Base-by-base conservation (phyloP, 2,329 filamentous ascomycete genomes). In the Talaromyces albobiverticillius region DNA sequence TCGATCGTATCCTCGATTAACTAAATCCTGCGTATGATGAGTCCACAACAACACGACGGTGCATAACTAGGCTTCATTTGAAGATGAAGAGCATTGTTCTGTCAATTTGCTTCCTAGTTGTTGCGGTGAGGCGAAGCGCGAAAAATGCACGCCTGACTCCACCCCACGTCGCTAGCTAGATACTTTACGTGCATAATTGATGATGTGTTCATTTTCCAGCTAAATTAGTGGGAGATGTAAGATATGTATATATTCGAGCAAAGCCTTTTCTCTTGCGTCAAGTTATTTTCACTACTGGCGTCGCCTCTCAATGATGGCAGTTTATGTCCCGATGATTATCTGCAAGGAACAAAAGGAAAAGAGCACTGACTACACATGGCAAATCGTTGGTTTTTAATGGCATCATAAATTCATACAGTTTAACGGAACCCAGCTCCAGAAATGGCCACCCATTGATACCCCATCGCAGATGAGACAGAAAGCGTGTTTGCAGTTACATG, bases 401-500 rank as follows among this genome's bases (percentile, higher is more conserved):
- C 36, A 40, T 40, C 36, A 22, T 40, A 40, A 40, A 36, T 6
- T 22, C 36, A 40, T 22, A 40, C 32, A 36, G 18, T 13, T 40
- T 4, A 22, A 11, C 38, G 4, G 18, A 43, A 32, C 38, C 32
- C 25, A 43, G 38, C 16, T 25, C 2, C 38, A 25, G 29, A n/a
- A 20, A 4, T 41, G 38, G 22, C 48, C 29, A 11, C 20, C 48
- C 29, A 43, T 32, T 23, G n/a, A 49, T 49, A 16, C 25, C 38
- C 25, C 26, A 34, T 34, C 14, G 32, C 20, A 29, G 41, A 52
- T 32, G 18, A 52, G 18, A 51, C 40, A 26, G 20, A 13, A 16
- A 40, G 18, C 41, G 23, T 23, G 2, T 36, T 5, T 25, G 29
- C 32, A 26, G 26, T 55, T 64, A 71, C 52, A 66, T 60, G 53